Evolutionary conservation across 228 moss, liverwort and hornwort genomes (phyloP), one percentile per base, ranked within the genome.

Genomic region (Sphagnum fallax): DNA sequence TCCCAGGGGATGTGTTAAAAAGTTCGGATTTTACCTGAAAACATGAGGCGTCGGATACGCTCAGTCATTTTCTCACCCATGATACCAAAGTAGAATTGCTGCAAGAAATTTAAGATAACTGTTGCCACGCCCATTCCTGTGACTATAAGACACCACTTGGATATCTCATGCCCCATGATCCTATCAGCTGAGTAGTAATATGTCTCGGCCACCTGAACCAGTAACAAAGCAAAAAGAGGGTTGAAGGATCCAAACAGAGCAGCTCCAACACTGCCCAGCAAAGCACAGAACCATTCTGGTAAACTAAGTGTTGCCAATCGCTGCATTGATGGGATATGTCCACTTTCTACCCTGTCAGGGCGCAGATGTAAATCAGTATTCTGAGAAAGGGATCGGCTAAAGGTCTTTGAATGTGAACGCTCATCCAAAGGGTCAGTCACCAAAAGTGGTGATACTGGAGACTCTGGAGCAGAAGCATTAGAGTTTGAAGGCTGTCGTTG

Each of bases 11-110:
- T 32, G 32, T 32, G 32, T 32, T 32, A 32, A 32, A 32, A 32
- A 47, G 8, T 49, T 57, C 10, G n/a, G 7, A 48, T 50, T n/a
- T 16, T 66, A 97, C 96, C 96, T 91, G 98, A 98, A 71, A 98
- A 98, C 94, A 98, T 93, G 61, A 98, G 85, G 12, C 98, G 88
- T 60, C 98, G 90, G 48, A 98, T 81, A 49, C 98, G 82, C 80
- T 98, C 98, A 6, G 98, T 98, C 98, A 98, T 98, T 78, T 98
- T 98, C 80, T 98, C 98, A 5, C 98, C 98, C 94, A 98, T 94
- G 50, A 98, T 98, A 65, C 98, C 98, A 61, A 98, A 98, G 71
- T 98, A 98, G 60, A 98, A 98, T 73, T 98, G 98, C 77, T 98
- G 98, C 72, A 98, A 82, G 69, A 98, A 98, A 71, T 92, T 93